These are phyloP conservation scores for Trichocladium uniseriatum DNA, from an alignment of 495 filamentous ascomycete genomes.

Conservation along the genomic window DNA sequence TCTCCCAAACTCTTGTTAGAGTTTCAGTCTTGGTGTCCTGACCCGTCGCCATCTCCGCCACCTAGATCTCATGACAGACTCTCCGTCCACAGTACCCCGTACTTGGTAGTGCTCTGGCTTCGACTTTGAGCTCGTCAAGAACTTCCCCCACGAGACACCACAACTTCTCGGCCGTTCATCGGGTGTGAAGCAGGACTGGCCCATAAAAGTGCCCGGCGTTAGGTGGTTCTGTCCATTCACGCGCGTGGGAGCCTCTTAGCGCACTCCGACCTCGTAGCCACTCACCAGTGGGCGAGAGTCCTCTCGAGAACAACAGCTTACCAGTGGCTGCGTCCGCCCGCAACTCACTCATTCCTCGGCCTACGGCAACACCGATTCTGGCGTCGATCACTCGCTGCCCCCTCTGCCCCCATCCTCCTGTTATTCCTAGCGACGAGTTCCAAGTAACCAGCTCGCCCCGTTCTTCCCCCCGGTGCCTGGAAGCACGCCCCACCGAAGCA, in stretches of 20 bases:
- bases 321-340: conserved; percentile 34
- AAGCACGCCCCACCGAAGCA: conserved; percentile 12
- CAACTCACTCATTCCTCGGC: conserved; percentile 31
- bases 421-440: conserved; percentile 23
- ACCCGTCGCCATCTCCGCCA: background rate
- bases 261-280: conserved; percentile 26
- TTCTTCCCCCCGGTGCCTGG: conserved; percentile 7
- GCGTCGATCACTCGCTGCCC: conserved; percentile 26
- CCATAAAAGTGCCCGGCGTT: conserved; percentile 18
- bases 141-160: conserved; percentile 8
- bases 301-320: conserved; percentile 23
- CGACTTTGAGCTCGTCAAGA: conserved; percentile 3
- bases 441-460: conserved; percentile 16
- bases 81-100: too few species aligned
- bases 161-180: background rate
- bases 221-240: conserved; percentile 24
- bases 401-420: conserved; percentile 21
- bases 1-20: background rate
- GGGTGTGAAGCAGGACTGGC: conserved; percentile 11
- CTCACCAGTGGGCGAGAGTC: conserved; percentile 32
- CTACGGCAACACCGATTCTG: conserved; percentile 23
- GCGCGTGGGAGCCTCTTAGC: conserved; percentile 16
- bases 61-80: background rate
- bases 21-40: background rate
- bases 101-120: conserved; percentile 4